phyloP scores from a whole-genome alignment of 192 early-diverging fungal species.

The Glomus cerebriforme region DNA sequence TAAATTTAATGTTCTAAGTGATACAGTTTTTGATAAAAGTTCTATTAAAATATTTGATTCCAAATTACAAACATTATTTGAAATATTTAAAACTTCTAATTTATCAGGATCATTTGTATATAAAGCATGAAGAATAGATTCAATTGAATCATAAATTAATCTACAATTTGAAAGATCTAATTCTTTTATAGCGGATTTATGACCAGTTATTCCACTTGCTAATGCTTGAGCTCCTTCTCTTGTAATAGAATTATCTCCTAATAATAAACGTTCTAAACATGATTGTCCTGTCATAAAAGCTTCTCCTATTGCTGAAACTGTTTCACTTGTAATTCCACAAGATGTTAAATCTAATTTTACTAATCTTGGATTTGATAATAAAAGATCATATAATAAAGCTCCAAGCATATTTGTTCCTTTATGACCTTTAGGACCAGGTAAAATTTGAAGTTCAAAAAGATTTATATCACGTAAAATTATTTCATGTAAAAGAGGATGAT shows the following conservation, averaged over 20 bases:
- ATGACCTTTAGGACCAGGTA: background rate
- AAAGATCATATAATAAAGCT: conserved; percentile 4
- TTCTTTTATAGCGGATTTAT: conserved; percentile 10
- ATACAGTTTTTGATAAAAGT: conserved; percentile 10
- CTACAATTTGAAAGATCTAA: conserved; percentile 14
- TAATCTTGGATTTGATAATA: conserved; percentile 19
- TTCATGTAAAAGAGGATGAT: conserved; percentile 26
- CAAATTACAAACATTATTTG: background rate
- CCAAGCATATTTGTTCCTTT: conserved; percentile 12
- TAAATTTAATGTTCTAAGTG: conserved; percentile 9
- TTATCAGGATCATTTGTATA: background rate
- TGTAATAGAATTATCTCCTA: background rate
- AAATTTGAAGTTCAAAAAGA: conserved; percentile 22
- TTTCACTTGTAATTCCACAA: conserved; percentile 24
- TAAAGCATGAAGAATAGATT: background rate
- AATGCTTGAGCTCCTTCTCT: conserved; percentile 14
- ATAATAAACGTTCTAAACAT: conserved; percentile 8
- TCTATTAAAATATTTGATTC: background rate
- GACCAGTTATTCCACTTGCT: conserved; percentile 9
- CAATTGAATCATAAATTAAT: background rate
- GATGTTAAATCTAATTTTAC: conserved; percentile 16
- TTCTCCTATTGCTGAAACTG: conserved; percentile 14
- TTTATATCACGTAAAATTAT: conserved; percentile 7
- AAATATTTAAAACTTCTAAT: conserved; percentile 11
- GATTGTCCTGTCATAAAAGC: conserved; percentile 17